A percentile compares a stretch with the other conserved stretches of the same genome.
These are phyloP conservation scores for Albatrellus ellisii DNA, from an alignment of 768 basidiomycete species.

Conservation along the genomic window DNA sequence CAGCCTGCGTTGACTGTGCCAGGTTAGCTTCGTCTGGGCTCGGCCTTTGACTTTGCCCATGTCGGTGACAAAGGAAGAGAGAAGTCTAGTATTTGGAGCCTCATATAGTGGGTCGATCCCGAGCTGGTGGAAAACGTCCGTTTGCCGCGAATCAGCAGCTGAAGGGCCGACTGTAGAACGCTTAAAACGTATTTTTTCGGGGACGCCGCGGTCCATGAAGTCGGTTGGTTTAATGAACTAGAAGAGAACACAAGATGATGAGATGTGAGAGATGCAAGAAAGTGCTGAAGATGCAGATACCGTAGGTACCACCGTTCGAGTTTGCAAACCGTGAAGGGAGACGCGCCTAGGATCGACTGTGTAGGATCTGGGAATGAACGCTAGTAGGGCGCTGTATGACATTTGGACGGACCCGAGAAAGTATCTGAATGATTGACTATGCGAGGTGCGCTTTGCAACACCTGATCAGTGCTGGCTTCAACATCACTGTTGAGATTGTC, in stretches of 20 bases:
- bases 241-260: background rate
- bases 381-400: too few species aligned
- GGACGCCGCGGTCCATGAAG: conserved; percentile 24
- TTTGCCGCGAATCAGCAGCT: conserved; percentile 34
- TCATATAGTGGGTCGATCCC: conserved; percentile 64
- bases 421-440: too few species aligned
- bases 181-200: conserved; percentile 5
- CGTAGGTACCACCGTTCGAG: too few species aligned
- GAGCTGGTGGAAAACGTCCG: conserved; percentile 62
- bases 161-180: conserved; percentile 42
- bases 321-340: background rate
- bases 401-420: too few species aligned
- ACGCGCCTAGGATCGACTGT: too few species aligned
- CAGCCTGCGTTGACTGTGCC: conserved; percentile 63
- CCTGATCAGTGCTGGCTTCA: background rate
- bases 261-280: conserved; percentile 3
- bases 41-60: conserved; percentile 78
- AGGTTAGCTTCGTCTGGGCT: conserved; percentile 56
- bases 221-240: conserved; percentile 37
- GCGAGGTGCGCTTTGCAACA: too few species aligned
- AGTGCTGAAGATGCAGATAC: too few species aligned
- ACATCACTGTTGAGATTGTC: background rate
- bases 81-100: conserved; percentile 42
- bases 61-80: conserved; percentile 47
- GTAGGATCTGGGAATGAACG: too few species aligned